These are phyloP conservation scores for Canavalia ensiformis DNA, from an alignment of 306 rosid species.

Conservation along the genomic window DNA sequence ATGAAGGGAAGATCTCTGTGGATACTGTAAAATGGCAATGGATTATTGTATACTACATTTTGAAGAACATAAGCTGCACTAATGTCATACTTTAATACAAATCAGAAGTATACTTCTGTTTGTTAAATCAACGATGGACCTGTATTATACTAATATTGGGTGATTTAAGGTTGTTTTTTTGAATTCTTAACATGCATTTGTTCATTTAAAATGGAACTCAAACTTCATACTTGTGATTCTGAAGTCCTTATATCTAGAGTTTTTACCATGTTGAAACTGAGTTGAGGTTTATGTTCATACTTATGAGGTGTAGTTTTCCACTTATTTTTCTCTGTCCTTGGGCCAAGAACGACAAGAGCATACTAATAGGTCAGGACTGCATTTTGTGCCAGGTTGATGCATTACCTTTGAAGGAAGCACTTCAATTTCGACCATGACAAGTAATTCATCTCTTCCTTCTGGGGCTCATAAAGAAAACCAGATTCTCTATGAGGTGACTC, in stretches of 20 bases:
- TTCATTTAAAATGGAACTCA: not conserved
- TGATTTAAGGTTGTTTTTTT: not conserved
- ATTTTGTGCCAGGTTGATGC: slow-evolving; percentile 1
- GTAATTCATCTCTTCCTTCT: slow-evolving; percentile 8
- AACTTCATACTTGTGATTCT: not conserved
- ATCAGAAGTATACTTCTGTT: not conserved
- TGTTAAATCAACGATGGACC: no score
- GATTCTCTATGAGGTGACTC: slow-evolving; percentile 9
- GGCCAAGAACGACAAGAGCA: not conserved
- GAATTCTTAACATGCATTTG: not conserved
- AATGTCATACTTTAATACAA: not conserved
- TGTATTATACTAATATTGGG: no score
- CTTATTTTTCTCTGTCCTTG: slow-evolving; percentile 6
- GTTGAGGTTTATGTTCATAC: not conserved
- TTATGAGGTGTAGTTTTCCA: not conserved
- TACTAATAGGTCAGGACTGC: not conserved
- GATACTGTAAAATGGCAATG: not conserved
- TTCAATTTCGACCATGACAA: not conserved
- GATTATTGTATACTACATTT: not conserved
- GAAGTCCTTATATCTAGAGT: not conserved
- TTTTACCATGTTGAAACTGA: slow-evolving; percentile 14
- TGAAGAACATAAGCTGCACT: not conserved
- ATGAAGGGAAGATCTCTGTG: not conserved
- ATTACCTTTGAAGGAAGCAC: slow-evolving; percentile 12
- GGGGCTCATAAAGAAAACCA: slow-evolving; percentile 8